Evolutionary conservation across 768 basidiomycete species (phyloP).

Genomic region (Tylopilus sp.): DNA sequence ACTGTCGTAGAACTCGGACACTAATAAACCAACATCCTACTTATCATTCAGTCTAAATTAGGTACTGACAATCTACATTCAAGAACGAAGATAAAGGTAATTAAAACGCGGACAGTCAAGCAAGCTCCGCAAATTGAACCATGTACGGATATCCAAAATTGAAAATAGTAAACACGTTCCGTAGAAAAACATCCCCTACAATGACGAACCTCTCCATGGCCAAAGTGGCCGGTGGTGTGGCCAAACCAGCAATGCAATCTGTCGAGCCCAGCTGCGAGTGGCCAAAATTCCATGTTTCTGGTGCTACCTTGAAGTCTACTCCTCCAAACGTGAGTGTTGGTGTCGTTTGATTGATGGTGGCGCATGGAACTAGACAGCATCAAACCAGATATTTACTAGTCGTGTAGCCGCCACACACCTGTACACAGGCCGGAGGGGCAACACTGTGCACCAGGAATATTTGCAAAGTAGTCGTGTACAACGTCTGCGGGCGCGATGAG

Average conservation of each 20-base stretch:
- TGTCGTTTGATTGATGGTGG: constrained; percentile 15
- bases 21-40: no score
- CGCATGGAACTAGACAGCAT: constrained; percentile 15
- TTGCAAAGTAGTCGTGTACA: constrained; percentile 23
- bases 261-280: constrained; percentile 9
- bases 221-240: neutral
- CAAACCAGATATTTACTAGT: neutral
- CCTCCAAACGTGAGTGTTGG: constrained; percentile 34
- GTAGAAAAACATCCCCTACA: constrained; percentile 28
- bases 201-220: constrained; percentile 1
- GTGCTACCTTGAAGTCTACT: constrained; percentile 30
- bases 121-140: constrained; percentile 37
- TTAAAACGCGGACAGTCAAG: neutral
- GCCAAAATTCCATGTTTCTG: constrained; percentile 39
- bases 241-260: constrained; percentile 32
- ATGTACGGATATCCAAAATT: constrained; percentile 13
- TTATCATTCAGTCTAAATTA: no score
- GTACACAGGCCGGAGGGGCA: constrained; percentile 29
- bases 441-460: constrained; percentile 21
- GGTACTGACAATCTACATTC: neutral
- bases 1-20: neutral
- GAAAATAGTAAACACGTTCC: constrained; percentile 24
- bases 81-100: neutral
- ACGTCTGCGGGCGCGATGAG: constrained; percentile 12
- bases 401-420: constrained; percentile 8